Evolutionary conservation across 2,329 filamentous ascomycete species (phyloP), one percentile per base, ranked within the genome.

Genomic region (Pseudocercospora eumusae): DNA sequence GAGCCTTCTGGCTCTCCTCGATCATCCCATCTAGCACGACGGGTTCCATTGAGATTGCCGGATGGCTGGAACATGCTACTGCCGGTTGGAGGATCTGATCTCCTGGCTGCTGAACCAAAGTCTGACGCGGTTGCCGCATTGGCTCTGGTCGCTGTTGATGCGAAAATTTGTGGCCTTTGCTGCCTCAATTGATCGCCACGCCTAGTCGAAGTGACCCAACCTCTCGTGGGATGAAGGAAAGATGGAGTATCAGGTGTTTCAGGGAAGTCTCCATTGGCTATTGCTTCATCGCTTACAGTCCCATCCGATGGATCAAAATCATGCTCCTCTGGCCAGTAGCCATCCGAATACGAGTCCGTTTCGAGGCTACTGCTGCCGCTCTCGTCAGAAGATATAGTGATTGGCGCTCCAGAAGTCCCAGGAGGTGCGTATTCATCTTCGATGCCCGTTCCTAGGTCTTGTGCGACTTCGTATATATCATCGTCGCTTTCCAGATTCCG

Each of bases 161-260:
- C 25, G 10, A n/a, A 4, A 13, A 28, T 4, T 18, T 18, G 20
- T 20, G 28, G 11, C 10, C n/a, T 23, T 20, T 54, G 25, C 15
- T 23, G 9, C 15, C 28, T 27, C 15, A 54, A 23, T 9, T 36
- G 25, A 11, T 54, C 50, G 23, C 25, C 28, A 15, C 27, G 50
- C 23, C 50, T 20, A 9, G 50, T 54, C 10, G 50, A 54, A 2
- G 50, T 54, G 4, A 54, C 50, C 50, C 50, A 54, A 3, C 50
- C 50, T 33, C 50, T 27, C 13, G 25, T 31, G 13, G 25, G 28
- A 33, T 54, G 25, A 28, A 36, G n/a, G 18, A 54, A 54, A n/a
- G 25, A 27, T 20, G 50, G 50, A 11, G 50, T 54, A 4, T 15
- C 13, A 31, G 50, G 50, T 28, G 50, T 21, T 18, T 27, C n/a